Evolutionary conservation across 2,329 filamentous ascomycete genomes (phyloP).

Genomic region (Mollisiaceae sp.): DNA sequence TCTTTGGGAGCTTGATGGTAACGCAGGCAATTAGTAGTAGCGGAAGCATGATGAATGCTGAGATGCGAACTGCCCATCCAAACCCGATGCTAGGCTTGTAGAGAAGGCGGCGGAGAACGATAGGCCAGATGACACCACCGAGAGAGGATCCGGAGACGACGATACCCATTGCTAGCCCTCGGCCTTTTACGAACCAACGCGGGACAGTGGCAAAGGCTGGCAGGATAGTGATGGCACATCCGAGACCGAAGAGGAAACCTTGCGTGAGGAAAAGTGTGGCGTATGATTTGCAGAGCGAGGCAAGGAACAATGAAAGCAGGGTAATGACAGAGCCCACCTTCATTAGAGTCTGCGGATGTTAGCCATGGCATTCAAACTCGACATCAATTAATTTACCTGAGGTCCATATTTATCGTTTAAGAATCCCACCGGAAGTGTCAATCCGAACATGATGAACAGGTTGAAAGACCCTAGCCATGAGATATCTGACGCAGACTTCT

Average conservation of each 20-base stretch:
- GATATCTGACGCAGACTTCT: slow-evolving; percentile 40
- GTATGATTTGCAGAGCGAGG: slow-evolving; percentile 41
- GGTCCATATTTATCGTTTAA: slow-evolving; percentile 43
- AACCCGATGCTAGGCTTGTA: slow-evolving; percentile 42
- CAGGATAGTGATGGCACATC: slow-evolving; percentile 36
- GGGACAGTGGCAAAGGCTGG: slow-evolving; percentile 33
- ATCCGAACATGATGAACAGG: slow-evolving; percentile 41
- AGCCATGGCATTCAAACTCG: background rate
- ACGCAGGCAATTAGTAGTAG: slow-evolving; percentile 26
- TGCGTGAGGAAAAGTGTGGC: slow-evolving; percentile 44
- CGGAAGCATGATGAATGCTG: slow-evolving; percentile 35
- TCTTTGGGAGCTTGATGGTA: slow-evolving; percentile 13
- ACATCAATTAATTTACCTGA: slow-evolving; percentile 20
- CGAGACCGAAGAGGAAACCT: slow-evolving; percentile 31
- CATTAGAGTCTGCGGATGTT: slow-evolving; percentile 12
- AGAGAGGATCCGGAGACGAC: slow-evolving; percentile 42
- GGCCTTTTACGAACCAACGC: slow-evolving; percentile 27
- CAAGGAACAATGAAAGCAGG: slow-evolving; percentile 43
- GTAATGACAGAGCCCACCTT: slow-evolving; percentile 47
- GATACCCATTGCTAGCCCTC: slow-evolving; percentile 34
- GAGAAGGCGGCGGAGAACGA: slow-evolving; percentile 41
- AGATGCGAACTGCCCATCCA: slow-evolving; percentile 35
- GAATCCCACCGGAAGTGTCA: slow-evolving; percentile 37
- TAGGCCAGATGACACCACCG: slow-evolving; percentile 45
- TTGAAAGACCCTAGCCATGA: slow-evolving; percentile 45